Base-by-base conservation (phyloP, 2,329 filamentous ascomycete species). In the Colletotrichum paranaense region DNA sequence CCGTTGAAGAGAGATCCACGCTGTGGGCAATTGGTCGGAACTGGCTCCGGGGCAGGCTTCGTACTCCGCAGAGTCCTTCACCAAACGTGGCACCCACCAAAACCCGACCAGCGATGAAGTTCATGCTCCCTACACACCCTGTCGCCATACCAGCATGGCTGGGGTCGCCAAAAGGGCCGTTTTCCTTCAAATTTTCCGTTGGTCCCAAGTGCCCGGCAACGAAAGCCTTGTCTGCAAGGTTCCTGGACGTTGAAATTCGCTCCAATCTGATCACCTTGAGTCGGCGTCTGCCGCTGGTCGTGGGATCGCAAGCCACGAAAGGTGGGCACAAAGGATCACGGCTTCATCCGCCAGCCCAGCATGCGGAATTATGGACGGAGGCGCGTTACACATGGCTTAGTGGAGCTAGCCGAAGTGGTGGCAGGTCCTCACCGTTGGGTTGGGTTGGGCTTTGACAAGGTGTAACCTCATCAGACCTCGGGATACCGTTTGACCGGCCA, bases 341-440 rank as follows among this genome's bases (percentile, higher is more conserved):
- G 70, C 70, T 73, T 73, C 60, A 57, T 65, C 70, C 70, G 70
- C 28, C 67, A 56, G 67, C 67, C 67, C 56, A 73, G 70, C 70
- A 62, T 60, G 67, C 53, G 70, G 60, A 24, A 73, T 52, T 64
- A 35, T 58, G 42, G 66, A 35, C 60, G 22, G 52, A 63, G 42
- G 42, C 19, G 42, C 42, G 42, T 49, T 55, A 52, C 53, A 42
- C 65, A 30, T 72, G 59, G 30, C 65, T 46, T 38, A 35, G 59
- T 69, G 69, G 69, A 69, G 66, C 32, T n/a, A 46, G 46, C 42
- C 22, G 49, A 60, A 56, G 19, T n/a, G 38, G 38, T 69, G 67
- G 49, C 32, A 63, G 58, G 28, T 30, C 56, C 42, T 69, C 66
- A 60, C 70, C 66, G 28, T 73, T 66, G 70, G 70, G 67, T 38